Evolutionary conservation across 2,329 filamentous ascomycete species (phyloP).

Genomic region (Ceratocystis harringtonii): DNA sequence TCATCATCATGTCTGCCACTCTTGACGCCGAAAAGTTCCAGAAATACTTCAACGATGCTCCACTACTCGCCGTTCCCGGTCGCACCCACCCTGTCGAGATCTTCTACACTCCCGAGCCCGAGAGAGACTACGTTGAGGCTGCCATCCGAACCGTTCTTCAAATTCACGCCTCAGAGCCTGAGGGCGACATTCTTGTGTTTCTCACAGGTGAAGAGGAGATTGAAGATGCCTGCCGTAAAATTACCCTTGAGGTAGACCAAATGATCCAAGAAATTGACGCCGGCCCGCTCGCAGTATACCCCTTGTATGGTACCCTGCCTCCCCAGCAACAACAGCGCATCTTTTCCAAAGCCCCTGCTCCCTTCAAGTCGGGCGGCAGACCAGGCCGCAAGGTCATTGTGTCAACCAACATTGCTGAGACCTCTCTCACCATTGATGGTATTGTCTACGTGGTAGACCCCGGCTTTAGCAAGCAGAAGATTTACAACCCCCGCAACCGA

Average conservation of each 20-base stretch:
- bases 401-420: conserved; percentile 96
- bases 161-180: conserved; percentile 82
- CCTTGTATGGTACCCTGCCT: conserved; percentile 84
- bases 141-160: conserved; percentile 88
- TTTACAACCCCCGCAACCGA: conserved; percentile 92
- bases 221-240: conserved; percentile 88
- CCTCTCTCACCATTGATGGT: conserved; percentile 90
- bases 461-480: conserved; percentile 98
- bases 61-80: conserved; percentile 82
- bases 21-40: conserved; percentile 97
- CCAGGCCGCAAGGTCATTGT: conserved; percentile 91
- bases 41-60: conserved; percentile 88
- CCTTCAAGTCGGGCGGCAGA: conserved; percentile 57
- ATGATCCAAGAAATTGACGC: conserved; percentile 82
- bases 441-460: conserved; percentile 99
- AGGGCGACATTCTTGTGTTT: conserved; percentile 89
- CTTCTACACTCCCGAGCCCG: conserved; percentile 92
- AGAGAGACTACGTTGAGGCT: conserved; percentile 92
- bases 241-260: conserved; percentile 78
- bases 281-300: conserved; percentile 78
- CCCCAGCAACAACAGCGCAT: conserved; percentile 89
- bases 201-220: conserved; percentile 97
- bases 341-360: conserved; percentile 72
- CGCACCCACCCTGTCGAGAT: conserved; percentile 95
- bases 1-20: conserved; percentile 98